Evolutionary conservation across 2,329 filamentous ascomycete genomes (phyloP).

Genomic region (Lecanicillium sp.): DNA sequence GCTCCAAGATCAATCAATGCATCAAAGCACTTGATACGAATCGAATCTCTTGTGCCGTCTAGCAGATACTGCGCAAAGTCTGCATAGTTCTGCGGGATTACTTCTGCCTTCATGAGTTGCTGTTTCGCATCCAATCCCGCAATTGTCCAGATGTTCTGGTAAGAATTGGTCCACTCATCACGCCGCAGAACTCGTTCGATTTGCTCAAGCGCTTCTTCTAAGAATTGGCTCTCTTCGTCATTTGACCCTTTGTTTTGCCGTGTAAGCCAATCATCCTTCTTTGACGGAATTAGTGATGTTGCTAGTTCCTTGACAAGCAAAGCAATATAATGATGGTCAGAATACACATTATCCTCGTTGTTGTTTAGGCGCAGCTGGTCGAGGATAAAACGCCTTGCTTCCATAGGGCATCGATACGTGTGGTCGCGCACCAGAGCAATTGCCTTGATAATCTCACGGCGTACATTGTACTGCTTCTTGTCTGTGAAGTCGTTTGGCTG

Average conservation of each 20-base stretch:
- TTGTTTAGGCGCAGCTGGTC: slow-evolving; percentile 91
- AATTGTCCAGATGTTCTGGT: slow-evolving; percentile 58
- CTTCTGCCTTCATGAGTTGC: slow-evolving; percentile 54
- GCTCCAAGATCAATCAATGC: slow-evolving; percentile 55
- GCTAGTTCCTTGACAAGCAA: slow-evolving; percentile 61
- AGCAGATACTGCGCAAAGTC: slow-evolving; percentile 58
- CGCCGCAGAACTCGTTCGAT: slow-evolving; percentile 59
- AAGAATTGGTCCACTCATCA: slow-evolving; percentile 61
- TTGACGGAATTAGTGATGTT: slow-evolving; percentile 45
- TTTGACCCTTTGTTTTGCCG: slow-evolving; percentile 35
- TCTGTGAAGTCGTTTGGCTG: slow-evolving; percentile 87
- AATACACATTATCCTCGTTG: slow-evolving; percentile 81
- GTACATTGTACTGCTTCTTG: slow-evolving; percentile 75
- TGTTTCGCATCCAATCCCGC: slow-evolving; percentile 54
- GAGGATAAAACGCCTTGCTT: slow-evolving; percentile 75
- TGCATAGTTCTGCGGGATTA: slow-evolving; percentile 44
- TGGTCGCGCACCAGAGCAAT: slow-evolving; percentile 72
- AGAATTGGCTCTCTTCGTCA: slow-evolving; percentile 39
- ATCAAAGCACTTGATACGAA: slow-evolving; percentile 59
- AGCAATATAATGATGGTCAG: slow-evolving; percentile 83
- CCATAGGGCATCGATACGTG: slow-evolving; percentile 64
- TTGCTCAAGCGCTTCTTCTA: slow-evolving; percentile 48
- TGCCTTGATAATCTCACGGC: slow-evolving; percentile 73
- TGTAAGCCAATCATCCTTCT: slow-evolving; percentile 35
- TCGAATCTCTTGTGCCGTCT: slow-evolving; percentile 53